Evolutionary conservation across 1,139 yeast genomes (phyloP), one percentile per base, ranked within the genome.

Genomic region (Taphrina populina): DNA sequence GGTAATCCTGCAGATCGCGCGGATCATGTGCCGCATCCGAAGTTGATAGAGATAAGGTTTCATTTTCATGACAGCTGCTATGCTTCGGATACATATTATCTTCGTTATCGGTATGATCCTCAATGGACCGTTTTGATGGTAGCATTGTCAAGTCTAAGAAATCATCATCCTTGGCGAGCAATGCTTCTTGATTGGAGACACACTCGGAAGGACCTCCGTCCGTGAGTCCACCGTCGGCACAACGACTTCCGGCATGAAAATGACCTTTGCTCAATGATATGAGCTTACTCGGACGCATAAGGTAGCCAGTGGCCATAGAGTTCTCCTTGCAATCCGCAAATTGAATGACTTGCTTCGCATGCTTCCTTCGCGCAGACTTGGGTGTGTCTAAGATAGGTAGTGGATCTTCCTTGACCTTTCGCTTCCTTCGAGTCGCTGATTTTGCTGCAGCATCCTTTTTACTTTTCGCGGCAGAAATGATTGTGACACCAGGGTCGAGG

Each of bases 221-320:
- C 6, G 47, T 43, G 23, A 30, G 26, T 5, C 32, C 21, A 10
- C 47, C 47, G 11, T 29, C 47, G 11, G 47, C 37, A 20, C 47
- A 43, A 4, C 47, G 26, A 30, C 32, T 43, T 2, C 47, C 36
- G 3, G 36, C 47, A 11, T 13, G 11, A 13, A 24, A 43, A 21
- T 43, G 36, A n/a, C 47, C 47, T 32, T 43, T 43, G 15, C 36
- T 43, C 23, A 43, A 21, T 6, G 37, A 29, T 17, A 43, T 43
- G 23, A 43, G 32, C 27, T 30, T 43, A 29, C 47, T 43, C 26
- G 47, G 47, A 19, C 29, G 20, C 19, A 43, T 10, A 7, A n/a
- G 11, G 26, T 23, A 23, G 10, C 13, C 17, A 17, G 36, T 6
- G n/a, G n/a, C n/a, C n/a, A n/a, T n/a, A n/a, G n/a, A n/a, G n/a